Percentiles rank a stretch among this genome's conserved stretches.
phyloP scores from a whole-genome alignment of 352 stramenopile species.

The Phytophthora hibernalis region DNA sequence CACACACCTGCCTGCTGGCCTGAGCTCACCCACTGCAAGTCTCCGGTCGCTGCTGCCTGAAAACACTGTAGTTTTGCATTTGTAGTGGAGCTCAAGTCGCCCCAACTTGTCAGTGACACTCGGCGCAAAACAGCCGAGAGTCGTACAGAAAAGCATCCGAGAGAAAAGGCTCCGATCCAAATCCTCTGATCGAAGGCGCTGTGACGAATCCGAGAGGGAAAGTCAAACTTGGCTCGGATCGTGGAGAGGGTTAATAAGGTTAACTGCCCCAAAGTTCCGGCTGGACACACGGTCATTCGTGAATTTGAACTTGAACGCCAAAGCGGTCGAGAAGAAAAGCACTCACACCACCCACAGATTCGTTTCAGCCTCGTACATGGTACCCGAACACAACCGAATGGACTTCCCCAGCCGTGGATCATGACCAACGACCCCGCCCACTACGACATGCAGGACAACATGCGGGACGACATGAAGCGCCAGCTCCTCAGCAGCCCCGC shows the following conservation, averaged over 20 bases:
- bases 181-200: slow-evolving; percentile 43
- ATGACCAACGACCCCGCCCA: slow-evolving; percentile 26
- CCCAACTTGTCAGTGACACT: slow-evolving; percentile 31
- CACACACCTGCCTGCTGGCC: slow-evolving; percentile 31
- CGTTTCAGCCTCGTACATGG: slow-evolving; percentile 25
- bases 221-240: slow-evolving; percentile 34
- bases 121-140: slow-evolving; percentile 40
- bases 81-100: neutral
- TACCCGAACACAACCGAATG: slow-evolving; percentile 28
- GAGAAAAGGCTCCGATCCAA: slow-evolving; percentile 40
- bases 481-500: slow-evolving; percentile 32
- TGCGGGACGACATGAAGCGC: slow-evolving; percentile 31
- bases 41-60: neutral
- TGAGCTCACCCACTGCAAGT: slow-evolving; percentile 22
- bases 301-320: slow-evolving; percentile 36
- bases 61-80: neutral
- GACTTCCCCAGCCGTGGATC: slow-evolving; percentile 28
- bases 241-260: slow-evolving; percentile 34
- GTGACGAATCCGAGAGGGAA: slow-evolving; percentile 45
- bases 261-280: slow-evolving; percentile 16
- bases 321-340: too few species aligned
- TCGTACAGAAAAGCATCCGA: slow-evolving; percentile 29
- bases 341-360: slow-evolving; percentile 2
- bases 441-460: slow-evolving; percentile 11
- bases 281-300: slow-evolving; percentile 34